These are phyloP conservation scores for Saccharomycopsis capsularis DNA, from an alignment of 805 yeast genomes.

Conservation along the genomic window DNA sequence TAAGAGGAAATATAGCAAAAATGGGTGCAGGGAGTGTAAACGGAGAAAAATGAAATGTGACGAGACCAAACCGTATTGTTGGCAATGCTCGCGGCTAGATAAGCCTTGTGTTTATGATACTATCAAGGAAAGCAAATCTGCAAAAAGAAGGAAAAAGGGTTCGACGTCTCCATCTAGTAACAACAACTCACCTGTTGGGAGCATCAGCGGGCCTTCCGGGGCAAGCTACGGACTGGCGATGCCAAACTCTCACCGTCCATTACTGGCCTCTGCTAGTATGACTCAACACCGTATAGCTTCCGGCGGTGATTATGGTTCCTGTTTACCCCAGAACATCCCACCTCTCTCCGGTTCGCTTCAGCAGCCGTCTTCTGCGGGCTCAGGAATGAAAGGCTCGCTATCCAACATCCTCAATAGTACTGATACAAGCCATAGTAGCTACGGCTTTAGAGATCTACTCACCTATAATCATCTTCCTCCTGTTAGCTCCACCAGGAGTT, in stretches of 20 bases:
- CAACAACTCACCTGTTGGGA: background rate
- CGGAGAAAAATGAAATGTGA: conserved; percentile 38
- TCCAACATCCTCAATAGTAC: conserved; percentile 7
- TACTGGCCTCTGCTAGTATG: background rate
- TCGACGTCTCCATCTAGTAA: background rate
- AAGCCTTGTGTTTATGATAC: conserved; percentile 35
- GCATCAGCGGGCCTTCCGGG: background rate
- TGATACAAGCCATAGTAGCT: background rate
- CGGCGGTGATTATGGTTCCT: too few relatives aligned
- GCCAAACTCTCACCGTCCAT: background rate
- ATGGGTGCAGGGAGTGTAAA: conserved; percentile 42
- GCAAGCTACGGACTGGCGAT: background rate
- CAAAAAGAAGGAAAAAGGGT: conserved; percentile 22
- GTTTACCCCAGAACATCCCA: background rate
- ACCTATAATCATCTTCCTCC: too few relatives aligned
- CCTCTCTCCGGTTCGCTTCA: background rate
- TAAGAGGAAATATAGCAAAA: conserved; percentile 37
- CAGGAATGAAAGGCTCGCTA: conserved; percentile 4
- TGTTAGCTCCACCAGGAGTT: background rate
- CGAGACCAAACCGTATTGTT: conserved; percentile 34
- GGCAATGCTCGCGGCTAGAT: conserved; percentile 34
- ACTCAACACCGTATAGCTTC: too few relatives aligned
- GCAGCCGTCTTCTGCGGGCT: background rate
- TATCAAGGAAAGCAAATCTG: conserved; percentile 29
- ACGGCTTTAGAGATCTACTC: background rate